Evolutionary conservation across 2,329 filamentous ascomycete genomes (phyloP).

Genomic region (Microdochium paspali): DNA sequence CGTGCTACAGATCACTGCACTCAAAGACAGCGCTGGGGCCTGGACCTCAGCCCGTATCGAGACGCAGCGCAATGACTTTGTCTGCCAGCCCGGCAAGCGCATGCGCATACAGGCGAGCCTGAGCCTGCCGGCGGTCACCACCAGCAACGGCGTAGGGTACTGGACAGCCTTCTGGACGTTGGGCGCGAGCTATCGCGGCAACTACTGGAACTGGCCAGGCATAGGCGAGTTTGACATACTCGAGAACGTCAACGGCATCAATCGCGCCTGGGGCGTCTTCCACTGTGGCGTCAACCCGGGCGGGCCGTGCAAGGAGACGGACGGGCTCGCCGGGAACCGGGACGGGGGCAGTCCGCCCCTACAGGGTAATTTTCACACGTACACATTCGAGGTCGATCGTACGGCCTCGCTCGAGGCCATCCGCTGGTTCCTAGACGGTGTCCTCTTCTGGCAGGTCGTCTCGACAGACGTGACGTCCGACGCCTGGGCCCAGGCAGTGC

Average conservation of each 20-base stretch:
- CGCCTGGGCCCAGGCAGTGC: constrained; percentile 13
- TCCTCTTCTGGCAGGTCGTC: constrained; percentile 9
- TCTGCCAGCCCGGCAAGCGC: constrained; percentile 18
- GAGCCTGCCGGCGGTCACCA: constrained; percentile 4
- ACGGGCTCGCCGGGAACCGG: constrained; percentile 9
- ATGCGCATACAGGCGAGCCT: constrained; percentile 6
- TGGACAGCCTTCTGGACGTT: constrained; percentile 39
- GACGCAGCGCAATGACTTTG: constrained; percentile 24
- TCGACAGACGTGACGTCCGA: constrained; percentile 10
- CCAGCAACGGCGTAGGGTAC: constrained; percentile 11
- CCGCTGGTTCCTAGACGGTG: constrained; percentile 15
- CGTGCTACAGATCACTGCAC: constrained; percentile 27
- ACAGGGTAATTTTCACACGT: constrained; percentile 16
- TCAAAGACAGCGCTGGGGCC: constrained; percentile 11
- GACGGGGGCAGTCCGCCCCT: constrained; percentile 2
- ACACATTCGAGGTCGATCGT: constrained; percentile 17
- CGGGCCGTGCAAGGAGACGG: constrained; percentile 18
- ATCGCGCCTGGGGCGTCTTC: constrained; percentile 10
- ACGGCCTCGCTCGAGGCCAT: constrained; percentile 7
- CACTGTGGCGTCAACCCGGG: constrained; percentile 19
- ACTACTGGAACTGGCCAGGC: constrained; percentile 29
- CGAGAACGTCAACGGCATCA: constrained; percentile 17
- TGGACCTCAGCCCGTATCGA: constrained; percentile 38
- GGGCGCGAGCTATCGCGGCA: constrained; percentile 25
- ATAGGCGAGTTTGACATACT: constrained; percentile 20